Base-by-base conservation (phyloP, 176 grass and related monocot genomes). In the Zoysia japonica region DNA sequence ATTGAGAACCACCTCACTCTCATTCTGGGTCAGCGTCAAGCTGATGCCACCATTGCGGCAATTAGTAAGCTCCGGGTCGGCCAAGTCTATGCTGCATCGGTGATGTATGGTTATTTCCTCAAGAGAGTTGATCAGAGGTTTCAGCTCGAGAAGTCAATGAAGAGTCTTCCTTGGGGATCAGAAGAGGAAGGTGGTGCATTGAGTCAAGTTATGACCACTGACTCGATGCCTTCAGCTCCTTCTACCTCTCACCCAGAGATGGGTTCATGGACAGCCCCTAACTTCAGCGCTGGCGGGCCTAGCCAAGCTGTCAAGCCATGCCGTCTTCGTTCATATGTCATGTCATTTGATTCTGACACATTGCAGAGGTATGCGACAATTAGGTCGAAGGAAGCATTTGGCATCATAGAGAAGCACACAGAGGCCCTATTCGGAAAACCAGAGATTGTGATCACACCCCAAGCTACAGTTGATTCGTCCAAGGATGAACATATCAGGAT, bases 91-190 rank as follows among this genome's bases (percentile, higher is more conserved):
- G 92, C 96, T 74, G 96, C 96, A 79, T 99, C 96, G 19, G 92
- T 95, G 45, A 99, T 99, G 88, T 99, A 95, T 70, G 96, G 96
- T 7, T 99, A 99, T 68, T 99, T 95, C 84, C 92, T 99, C 43
- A 99, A 93, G 87, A 80, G 96, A 74, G 90, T 99, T 15, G 96
- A 99, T 76, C 84, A 95, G 71, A 87, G 96, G 20, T 99, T 99
- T 82, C 96, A 99, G 60, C 96, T 99, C 0, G 96, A 99, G 82
- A 95, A 95, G 68, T 88, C 92, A 3, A 91, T 95, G 86, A 95
- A 99, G 82, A 73, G 69, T 73, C 96, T 95, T 52, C 96, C 92
- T 13, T 93, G 86, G 92, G 96, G 90, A 57, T 78, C 84, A 65
- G 88, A 92, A 47, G 72, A 84, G 65, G 88, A 86, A 56, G 78